These are phyloP conservation scores for Rozella allomycis DNA, from an alignment of 371 early-diverging fungal species.

Conservation along the genomic window DNA sequence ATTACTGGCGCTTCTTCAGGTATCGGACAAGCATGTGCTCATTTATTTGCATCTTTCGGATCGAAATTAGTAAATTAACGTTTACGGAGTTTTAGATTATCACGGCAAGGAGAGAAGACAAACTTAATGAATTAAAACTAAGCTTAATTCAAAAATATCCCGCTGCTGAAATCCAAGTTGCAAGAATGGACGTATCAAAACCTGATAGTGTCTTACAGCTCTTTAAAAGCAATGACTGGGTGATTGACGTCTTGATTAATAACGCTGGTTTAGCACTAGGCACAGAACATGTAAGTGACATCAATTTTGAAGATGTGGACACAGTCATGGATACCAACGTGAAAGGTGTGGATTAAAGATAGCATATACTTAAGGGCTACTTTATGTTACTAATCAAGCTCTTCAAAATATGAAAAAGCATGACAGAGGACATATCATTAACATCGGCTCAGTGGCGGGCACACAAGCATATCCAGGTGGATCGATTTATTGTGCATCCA, in stretches of 20 bases:
- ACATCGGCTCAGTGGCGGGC: conserved; percentile 63
- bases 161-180: conserved; percentile 27
- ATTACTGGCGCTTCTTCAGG: conserved; percentile 85
- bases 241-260: conserved; percentile 57
- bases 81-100: too few species aligned
- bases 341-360: conserved; percentile 42
- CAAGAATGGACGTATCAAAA: conserved; percentile 50
- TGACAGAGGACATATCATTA: conserved; percentile 57
- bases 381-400: conserved; percentile 49
- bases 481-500: conserved; percentile 72
- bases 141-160: conserved; percentile 30
- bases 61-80: too few species aligned
- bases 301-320: conserved; percentile 40
- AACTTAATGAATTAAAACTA: conserved; percentile 30
- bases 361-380: conserved; percentile 2
- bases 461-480: conserved; percentile 40
- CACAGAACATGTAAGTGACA: conserved; percentile 41
- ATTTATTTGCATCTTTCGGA: conserved; percentile 51
- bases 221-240: conserved; percentile 26
- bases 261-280: conserved; percentile 54
- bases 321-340: conserved; percentile 75
- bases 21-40: conserved; percentile 67
- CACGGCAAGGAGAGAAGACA: conserved; percentile 53
- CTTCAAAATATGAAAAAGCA: conserved; percentile 58
- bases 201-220: conserved; percentile 28